Percentiles rank a stretch among this genome's conserved stretches.
Conservation (phyloP, 768 basidiomycete species). For the Multifurca ochricompacta region DNA sequence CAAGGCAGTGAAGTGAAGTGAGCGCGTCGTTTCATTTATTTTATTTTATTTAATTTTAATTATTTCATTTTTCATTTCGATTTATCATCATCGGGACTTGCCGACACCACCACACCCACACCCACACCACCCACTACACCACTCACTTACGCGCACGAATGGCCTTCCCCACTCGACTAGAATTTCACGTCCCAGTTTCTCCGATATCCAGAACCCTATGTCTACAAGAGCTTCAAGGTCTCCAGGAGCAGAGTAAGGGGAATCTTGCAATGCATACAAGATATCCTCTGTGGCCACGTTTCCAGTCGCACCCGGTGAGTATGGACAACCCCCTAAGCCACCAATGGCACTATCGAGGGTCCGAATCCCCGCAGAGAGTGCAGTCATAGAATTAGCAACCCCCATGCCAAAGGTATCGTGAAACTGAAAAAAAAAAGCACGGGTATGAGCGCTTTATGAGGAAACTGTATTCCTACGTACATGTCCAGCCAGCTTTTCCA, state of each 20-base stretch:
- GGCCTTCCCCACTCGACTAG: slow-evolving; percentile 72
- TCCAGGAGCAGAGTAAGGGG: slow-evolving; percentile 48
- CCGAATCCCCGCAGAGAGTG: slow-evolving; percentile 64
- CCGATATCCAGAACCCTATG: slow-evolving; percentile 79
- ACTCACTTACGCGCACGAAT: slow-evolving; percentile 49
- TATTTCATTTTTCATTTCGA: background rate
- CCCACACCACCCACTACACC: too few species aligned
- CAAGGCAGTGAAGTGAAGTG: background rate
- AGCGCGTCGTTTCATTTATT: too few species aligned
- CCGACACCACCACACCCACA: too few species aligned
- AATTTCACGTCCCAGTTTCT: slow-evolving; percentile 57
- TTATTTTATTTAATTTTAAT: background rate
- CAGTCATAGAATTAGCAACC: slow-evolving; percentile 65
- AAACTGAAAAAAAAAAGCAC: slow-evolving; percentile 50
- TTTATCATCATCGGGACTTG: slow-evolving; percentile 4
- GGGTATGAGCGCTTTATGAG: too few species aligned
- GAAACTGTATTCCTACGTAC: slow-evolving; percentile 35
- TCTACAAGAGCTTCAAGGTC: slow-evolving; percentile 65
- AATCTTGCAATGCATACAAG: slow-evolving; percentile 69
- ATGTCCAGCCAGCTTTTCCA: slow-evolving; percentile 66
- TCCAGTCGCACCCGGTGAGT: slow-evolving; percentile 92
- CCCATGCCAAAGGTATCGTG: slow-evolving; percentile 89
- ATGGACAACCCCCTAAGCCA: slow-evolving; percentile 92
- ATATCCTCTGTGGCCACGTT: slow-evolving; percentile 94
- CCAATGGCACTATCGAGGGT: slow-evolving; percentile 82